These are phyloP conservation scores for Lecanoromycetidae sp. DNA, from an alignment of 2,329 filamentous ascomycete species.

Conservation along the genomic window DNA sequence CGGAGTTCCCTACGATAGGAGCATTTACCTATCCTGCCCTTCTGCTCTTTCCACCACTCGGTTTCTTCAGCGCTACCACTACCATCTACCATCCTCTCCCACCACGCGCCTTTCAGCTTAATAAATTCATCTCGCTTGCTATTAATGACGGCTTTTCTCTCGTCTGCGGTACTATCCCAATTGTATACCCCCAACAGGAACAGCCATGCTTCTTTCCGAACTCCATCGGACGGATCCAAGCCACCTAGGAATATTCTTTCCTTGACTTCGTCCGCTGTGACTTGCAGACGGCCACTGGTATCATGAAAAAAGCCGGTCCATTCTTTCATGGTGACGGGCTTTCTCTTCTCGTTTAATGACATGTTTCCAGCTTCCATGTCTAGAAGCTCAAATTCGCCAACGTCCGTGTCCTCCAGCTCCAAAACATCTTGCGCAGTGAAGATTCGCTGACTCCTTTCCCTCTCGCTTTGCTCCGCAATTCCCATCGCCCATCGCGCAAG, in stretches of 20 bases:
- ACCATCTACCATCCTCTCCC: conserved; percentile 81
- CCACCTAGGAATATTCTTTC: conserved; percentile 96
- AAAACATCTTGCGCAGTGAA: conserved; percentile 90
- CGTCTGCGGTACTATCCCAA: conserved; percentile 81
- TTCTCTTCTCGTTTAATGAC: conserved; percentile 63
- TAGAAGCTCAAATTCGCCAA: conserved; percentile 90
- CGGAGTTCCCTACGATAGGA: not conserved
- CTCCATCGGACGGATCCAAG: conserved; percentile 74
- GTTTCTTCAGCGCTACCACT: conserved; percentile 67
- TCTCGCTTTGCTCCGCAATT: conserved; percentile 91
- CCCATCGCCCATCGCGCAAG: conserved; percentile 97
- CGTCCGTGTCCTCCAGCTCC: conserved; percentile 85
- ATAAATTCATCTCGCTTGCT: conserved; percentile 88
- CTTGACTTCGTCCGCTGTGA: conserved; percentile 87
- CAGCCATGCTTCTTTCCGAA: conserved; percentile 92
- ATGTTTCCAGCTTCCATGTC: conserved; percentile 64
- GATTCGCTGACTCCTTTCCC: conserved; percentile 70
- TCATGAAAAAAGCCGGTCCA: conserved; percentile 86
- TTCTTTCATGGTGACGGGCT: conserved; percentile 65
- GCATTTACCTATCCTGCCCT: conserved; percentile 72
- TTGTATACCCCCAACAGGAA: conserved; percentile 85
- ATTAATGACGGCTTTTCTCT: conserved; percentile 70
- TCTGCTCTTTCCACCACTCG: conserved; percentile 96
- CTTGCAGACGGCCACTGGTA: conserved; percentile 57
- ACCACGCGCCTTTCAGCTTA: conserved; percentile 87